Percentiles rank a stretch among this genome's conserved stretches.
Conservation (phyloP, 768 basidiomycete genomes). For the Tricholoma matsutake region DNA sequence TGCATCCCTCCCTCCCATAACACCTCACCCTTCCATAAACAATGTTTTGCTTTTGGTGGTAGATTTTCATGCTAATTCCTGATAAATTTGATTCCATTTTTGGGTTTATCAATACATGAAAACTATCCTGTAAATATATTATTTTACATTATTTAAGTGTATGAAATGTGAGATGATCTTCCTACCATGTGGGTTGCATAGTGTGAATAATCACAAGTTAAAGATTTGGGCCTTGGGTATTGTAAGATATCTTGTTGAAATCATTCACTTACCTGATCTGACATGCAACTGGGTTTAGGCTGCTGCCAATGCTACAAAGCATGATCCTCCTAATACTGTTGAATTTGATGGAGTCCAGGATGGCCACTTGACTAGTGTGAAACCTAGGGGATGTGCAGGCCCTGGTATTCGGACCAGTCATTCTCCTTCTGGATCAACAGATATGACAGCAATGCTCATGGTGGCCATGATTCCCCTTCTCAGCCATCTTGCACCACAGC, state of each 20-base stretch:
- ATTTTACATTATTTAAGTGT: too few relatives aligned
- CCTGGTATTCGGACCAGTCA: not conserved
- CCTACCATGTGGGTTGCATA: too few relatives aligned
- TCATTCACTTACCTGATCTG: not conserved
- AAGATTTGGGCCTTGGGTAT: constrained; percentile 13
- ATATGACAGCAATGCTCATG: not conserved
- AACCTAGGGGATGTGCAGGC: not conserved
- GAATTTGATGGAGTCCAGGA: constrained; percentile 14
- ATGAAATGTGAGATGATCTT: too few relatives aligned
- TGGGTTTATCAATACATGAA: too few relatives aligned
- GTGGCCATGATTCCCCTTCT: constrained; percentile 1
- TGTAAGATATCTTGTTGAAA: constrained; percentile 1
- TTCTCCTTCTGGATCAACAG: not conserved
- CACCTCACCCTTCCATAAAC: too few relatives aligned
- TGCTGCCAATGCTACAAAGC: constrained; percentile 14
- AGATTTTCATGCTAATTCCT: too few relatives aligned
- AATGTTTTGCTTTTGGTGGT: too few relatives aligned
- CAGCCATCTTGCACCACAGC: not conserved
- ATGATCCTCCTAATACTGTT: constrained; percentile 9
- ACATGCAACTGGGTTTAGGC: constrained; percentile 7
- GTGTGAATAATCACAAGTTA: too few relatives aligned
- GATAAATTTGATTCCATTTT: too few relatives aligned
- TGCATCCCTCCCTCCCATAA: too few relatives aligned
- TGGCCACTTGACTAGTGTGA: not conserved
- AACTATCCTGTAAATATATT: too few relatives aligned